Percentiles rank a stretch among this genome's conserved stretches.
These are phyloP conservation scores for Plasmodium billcollinsi DNA, from an alignment of 169 alveolate species.

Conservation along the genomic window DNA sequence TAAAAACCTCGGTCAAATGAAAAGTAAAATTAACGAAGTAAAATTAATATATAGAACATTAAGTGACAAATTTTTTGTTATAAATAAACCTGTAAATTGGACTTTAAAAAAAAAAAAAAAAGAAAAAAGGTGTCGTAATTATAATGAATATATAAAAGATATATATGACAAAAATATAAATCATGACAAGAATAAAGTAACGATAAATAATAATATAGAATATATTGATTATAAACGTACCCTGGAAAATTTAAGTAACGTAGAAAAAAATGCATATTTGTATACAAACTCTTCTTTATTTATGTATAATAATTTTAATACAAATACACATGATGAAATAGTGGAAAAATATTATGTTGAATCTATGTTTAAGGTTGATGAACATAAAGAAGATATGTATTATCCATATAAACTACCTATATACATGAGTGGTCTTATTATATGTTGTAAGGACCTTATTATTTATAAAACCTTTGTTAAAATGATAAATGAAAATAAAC, in stretches of 20 bases:
- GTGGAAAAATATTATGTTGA: conserved; percentile 57
- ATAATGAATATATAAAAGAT: neutral
- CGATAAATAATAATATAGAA: conserved; percentile 21
- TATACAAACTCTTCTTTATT: conserved; percentile 15
- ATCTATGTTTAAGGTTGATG: conserved; percentile 35
- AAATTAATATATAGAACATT: conserved; percentile 62
- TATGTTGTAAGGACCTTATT: conserved; percentile 56
- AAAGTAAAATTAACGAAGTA: conserved; percentile 38
- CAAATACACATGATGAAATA: neutral
- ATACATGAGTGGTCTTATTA: conserved; percentile 71
- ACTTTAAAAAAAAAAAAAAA: conserved; percentile 39
- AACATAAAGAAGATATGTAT: conserved; percentile 1
- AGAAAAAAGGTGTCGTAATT: no score
- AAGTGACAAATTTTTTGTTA: conserved; percentile 63
- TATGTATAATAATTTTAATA: neutral
- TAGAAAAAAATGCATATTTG: conserved; percentile 20
- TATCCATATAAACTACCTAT: conserved; percentile 72
- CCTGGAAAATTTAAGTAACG: conserved; percentile 38
- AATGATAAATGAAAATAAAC: conserved; percentile 66
- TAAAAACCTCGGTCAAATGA: conserved; percentile 4
- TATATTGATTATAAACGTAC: neutral
- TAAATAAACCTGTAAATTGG: conserved; percentile 77
- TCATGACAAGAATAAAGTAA: conserved; percentile 26
- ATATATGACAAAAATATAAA: neutral
- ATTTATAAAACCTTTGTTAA: conserved; percentile 54